Percentiles rank a stretch among this genome's conserved stretches.
These are phyloP conservation scores for Fusarium setosum DNA, from an alignment of 2,329 filamentous ascomycete species.

Conservation along the genomic window DNA sequence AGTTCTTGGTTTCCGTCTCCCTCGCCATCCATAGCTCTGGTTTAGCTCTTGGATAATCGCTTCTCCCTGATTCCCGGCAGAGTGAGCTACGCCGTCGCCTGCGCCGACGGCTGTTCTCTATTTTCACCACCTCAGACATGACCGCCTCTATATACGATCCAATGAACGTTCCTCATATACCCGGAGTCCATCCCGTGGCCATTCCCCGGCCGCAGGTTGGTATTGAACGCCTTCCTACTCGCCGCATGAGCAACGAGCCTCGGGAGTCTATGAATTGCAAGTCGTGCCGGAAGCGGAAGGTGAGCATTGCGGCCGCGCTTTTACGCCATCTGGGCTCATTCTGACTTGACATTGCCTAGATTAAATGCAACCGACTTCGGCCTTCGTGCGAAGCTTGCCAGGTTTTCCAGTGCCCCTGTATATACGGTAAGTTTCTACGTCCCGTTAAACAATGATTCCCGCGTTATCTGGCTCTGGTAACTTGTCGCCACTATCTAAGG, in stretches of 20 bases:
- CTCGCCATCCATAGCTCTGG: not conserved
- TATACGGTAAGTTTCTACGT: constrained; percentile 75
- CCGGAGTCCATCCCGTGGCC: constrained; percentile 59
- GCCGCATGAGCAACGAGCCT: constrained; percentile 78
- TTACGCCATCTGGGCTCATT: not conserved
- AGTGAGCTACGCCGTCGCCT: not conserved
- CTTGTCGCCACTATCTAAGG: not conserved
- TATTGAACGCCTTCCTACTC: constrained; percentile 81
- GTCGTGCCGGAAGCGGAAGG: constrained; percentile 92
- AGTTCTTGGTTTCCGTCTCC: not conserved
- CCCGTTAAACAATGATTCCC: not conserved
- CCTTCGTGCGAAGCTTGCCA: constrained; percentile 91
- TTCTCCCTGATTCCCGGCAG: not conserved
- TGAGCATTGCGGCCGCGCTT: constrained; percentile 49
- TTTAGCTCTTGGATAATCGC: not conserved
- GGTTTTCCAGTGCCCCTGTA: constrained; percentile 87
- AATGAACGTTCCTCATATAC: constrained; percentile 55
- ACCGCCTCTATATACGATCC: constrained; percentile 53
- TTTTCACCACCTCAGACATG: constrained; percentile 45
- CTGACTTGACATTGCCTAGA: constrained; percentile 62
- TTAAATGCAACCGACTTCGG: constrained; percentile 89
- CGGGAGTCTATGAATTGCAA: constrained; percentile 97
- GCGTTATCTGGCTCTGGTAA: not conserved
- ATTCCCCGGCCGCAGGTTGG: constrained; percentile 83
- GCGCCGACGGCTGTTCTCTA: not conserved